Base-by-base conservation (phyloP, 805 yeast species). In the Yamadazyma olivae region DNA sequence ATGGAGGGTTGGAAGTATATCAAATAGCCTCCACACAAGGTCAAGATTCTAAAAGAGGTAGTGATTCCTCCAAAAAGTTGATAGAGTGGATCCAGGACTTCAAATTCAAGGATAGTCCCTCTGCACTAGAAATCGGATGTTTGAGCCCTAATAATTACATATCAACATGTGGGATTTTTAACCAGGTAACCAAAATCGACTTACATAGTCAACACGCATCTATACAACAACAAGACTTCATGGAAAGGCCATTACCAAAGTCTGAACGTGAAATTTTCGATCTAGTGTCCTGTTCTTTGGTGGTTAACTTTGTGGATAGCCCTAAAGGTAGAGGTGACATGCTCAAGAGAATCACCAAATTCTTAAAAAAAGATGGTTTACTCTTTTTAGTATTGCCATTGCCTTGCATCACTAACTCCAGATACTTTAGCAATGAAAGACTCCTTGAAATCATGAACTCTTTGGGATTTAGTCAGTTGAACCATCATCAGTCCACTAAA, bases 1-100 rank as follows among this genome's bases (percentile, higher is more conserved):
- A 79, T 28, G 97, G 96, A 0, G 97, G 96, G 0, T 56, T 91
- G 2, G 71, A 77, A 33, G 75, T 76, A 8, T 91, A 91, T 55
- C 99, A 91, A 52, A 59, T 70, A 15, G 98, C 98, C 0, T 86
- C 96, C 2, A 74, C 83, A 1, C 77, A 79, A 33, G 99, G 99
- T 0, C 99, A 91, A 50, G 75, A 77, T 39, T 54, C 59, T 0
- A 70, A 71, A 31, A 57, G 98, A 43, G 98, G 99, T 0, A 95
- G 96, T 1, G 99, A 91, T 53, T 87, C 96, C 0, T 88, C 96
- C 2, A 85, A 82, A 46, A 68, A 80, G 49, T 62, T 91, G 30
- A 71, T 87, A n/a, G 75, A 79, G 38, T 87, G 95, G 90, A 58
- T 87, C 4, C 61, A 65, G 16, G 37, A 41, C 3, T 43, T 49